Percentiles rank a stretch among this genome's conserved stretches.
Conservation (phyloP, 140 eudicot species). For the Bidens hawaiensis region DNA sequence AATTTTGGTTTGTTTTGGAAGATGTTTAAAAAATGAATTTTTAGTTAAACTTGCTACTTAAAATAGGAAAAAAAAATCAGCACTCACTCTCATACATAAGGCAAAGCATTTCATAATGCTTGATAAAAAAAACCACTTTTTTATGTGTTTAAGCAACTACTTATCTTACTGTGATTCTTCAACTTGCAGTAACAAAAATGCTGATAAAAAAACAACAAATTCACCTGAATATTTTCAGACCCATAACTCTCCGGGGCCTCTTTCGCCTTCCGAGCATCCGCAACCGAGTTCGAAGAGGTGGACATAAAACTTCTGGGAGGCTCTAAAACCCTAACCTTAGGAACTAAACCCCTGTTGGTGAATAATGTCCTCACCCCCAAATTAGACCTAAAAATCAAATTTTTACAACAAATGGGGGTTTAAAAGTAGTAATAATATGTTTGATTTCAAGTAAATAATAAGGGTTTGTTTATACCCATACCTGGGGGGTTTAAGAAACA, state of each 20-base stretch:
- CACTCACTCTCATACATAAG: neutral
- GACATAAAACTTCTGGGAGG: constrained; percentile 60
- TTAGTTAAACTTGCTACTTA: neutral
- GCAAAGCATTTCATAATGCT: neutral
- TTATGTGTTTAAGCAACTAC: neutral
- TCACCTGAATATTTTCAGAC: constrained; percentile 94
- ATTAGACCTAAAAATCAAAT: constrained; percentile 42
- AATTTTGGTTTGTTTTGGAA: neutral
- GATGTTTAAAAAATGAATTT: neutral
- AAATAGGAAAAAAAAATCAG: neutral
- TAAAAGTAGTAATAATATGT: neutral
- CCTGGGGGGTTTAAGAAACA: constrained; percentile 36
- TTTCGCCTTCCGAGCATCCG: constrained; percentile 38
- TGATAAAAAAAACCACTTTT: neutral
- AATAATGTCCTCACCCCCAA: constrained; percentile 36
- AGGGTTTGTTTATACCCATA: too few species aligned
- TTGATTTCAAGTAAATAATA: neutral
- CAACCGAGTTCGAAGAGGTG: constrained; percentile 37
- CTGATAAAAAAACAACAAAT: neutral
- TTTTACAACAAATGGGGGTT: neutral
- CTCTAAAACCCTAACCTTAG: constrained; percentile 37
- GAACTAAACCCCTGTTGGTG: constrained; percentile 27
- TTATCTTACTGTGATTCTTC: neutral
- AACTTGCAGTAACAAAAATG: neutral
- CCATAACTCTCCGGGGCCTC: constrained; percentile 56